These are phyloP conservation scores for Cyclanthera cordifolia DNA, from an alignment of 306 rosid genomes.

Conservation along the genomic window DNA sequence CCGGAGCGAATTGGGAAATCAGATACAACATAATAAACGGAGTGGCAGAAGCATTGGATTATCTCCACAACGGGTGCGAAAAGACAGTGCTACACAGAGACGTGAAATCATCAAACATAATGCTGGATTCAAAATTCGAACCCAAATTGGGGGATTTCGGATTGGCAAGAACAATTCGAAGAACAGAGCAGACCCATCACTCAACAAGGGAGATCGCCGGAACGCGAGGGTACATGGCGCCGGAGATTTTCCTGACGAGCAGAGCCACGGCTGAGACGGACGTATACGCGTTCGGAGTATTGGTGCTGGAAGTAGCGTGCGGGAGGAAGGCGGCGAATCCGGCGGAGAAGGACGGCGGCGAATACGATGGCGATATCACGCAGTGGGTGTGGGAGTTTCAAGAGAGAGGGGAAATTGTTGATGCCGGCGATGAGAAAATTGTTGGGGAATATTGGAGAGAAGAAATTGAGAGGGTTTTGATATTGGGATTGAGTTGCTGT, in stretches of 20 bases:
- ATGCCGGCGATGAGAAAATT: background rate
- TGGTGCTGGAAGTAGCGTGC: background rate
- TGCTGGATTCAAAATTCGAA: constrained; percentile 9
- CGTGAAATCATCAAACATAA: constrained; percentile 2
- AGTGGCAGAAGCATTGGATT: constrained; percentile 6
- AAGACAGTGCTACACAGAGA: constrained; percentile 11
- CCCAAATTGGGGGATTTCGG: constrained; percentile 7
- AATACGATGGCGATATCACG: background rate
- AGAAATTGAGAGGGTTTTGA: constrained; percentile 3
- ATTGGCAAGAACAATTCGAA: background rate
- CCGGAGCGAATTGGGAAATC: background rate
- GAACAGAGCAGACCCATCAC: background rate
- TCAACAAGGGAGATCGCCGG: constrained; percentile 7
- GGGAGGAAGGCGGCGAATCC: constrained; percentile 5
- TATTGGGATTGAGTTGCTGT: constrained; percentile 8
- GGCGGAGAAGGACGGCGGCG: too few species aligned
- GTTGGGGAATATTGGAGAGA: background rate
- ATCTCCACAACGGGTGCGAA: constrained; percentile 10
- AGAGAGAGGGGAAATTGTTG: background rate
- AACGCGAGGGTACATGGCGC: constrained; percentile 2
- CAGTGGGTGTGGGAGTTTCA: constrained; percentile 10
- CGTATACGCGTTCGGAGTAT: background rate
- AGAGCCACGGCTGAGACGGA: background rate
- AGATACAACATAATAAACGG: background rate
- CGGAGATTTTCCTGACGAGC: constrained; percentile 2